These are phyloP conservation scores for Globomyces pollinis-pini DNA, from an alignment of 192 early-diverging fungal genomes.

Conservation along the genomic window DNA sequence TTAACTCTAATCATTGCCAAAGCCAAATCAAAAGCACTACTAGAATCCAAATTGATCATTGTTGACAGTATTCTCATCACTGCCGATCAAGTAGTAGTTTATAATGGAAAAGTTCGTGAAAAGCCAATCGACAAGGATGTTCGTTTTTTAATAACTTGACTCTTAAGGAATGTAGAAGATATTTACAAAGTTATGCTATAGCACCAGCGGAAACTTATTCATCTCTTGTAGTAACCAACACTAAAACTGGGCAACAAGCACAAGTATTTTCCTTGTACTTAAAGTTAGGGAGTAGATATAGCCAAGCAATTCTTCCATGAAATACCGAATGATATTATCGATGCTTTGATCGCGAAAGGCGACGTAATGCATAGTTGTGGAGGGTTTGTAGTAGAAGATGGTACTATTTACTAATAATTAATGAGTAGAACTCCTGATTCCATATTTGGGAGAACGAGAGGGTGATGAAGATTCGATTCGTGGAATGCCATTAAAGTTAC, in stretches of 20 bases:
- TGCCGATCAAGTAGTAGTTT: constrained; percentile 41
- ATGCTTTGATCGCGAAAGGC: constrained; percentile 34
- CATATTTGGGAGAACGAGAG: constrained; percentile 31
- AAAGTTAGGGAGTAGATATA: constrained; percentile 28
- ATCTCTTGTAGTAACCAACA: constrained; percentile 38
- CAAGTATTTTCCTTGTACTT: no score
- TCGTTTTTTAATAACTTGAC: neutral
- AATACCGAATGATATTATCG: constrained; percentile 31
- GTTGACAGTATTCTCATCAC: constrained; percentile 24
- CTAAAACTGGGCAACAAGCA: constrained; percentile 20
- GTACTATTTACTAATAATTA: constrained; percentile 11
- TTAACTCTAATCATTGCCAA: constrained; percentile 22
- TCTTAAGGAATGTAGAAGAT: constrained; percentile 24
- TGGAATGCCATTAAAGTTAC: constrained; percentile 35
- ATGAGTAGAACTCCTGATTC: constrained; percentile 21
- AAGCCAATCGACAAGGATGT: constrained; percentile 30
- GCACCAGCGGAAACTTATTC: constrained; percentile 32
- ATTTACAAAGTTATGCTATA: constrained; percentile 23
- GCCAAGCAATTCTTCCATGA: constrained; percentile 31
- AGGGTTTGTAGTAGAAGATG: constrained; percentile 48
- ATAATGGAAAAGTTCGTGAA: constrained; percentile 32
- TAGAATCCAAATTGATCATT: constrained; percentile 1
- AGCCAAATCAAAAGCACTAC: constrained; percentile 36
- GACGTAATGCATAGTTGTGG: constrained; percentile 38
- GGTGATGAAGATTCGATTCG: constrained; percentile 46